A percentile compares a stretch with the other conserved stretches of the same genome.
Conservation (phyloP, 2,329 filamentous ascomycete genomes). For the Fusarium longipes region DNA sequence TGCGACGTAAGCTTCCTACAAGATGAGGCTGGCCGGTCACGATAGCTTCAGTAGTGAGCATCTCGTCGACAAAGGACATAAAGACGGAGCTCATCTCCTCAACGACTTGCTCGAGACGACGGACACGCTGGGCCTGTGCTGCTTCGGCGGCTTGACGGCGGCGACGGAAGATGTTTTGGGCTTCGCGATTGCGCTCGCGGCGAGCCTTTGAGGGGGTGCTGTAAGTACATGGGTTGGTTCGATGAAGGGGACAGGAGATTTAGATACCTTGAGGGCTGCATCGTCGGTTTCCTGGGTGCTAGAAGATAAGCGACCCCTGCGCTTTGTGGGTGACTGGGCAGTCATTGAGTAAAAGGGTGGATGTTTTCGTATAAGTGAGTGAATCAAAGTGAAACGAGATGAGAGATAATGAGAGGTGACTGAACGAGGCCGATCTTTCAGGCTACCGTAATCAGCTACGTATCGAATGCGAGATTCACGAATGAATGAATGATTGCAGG, state of each 20-base stretch:
- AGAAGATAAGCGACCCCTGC: slow-evolving; percentile 39
- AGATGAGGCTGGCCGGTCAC: slow-evolving; percentile 36
- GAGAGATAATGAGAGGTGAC: background rate
- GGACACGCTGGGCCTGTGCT: slow-evolving; percentile 42
- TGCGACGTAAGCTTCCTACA: slow-evolving; percentile 33
- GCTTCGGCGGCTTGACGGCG: slow-evolving; percentile 47
- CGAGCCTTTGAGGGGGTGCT: slow-evolving; percentile 36
- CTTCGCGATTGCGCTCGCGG: slow-evolving; percentile 47
- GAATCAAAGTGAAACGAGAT: background rate
- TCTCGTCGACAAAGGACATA: slow-evolving; percentile 46
- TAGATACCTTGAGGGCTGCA: slow-evolving; percentile 41
- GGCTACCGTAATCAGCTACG: background rate
- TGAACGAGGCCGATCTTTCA: background rate
- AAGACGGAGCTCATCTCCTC: slow-evolving; percentile 49
- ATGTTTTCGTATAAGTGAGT: background rate
- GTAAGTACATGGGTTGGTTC: slow-evolving; percentile 10
- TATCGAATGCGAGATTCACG: background rate
- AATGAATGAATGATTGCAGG: background rate
- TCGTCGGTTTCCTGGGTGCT: slow-evolving; percentile 36
- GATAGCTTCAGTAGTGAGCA: slow-evolving; percentile 43
- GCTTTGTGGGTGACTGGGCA: slow-evolving; percentile 26
- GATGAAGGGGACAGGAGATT: background rate
- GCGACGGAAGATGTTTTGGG: slow-evolving; percentile 46
- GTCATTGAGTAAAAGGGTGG: slow-evolving; percentile 14
- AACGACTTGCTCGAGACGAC: slow-evolving; percentile 44